Conservation (phyloP, 179 eudicot species). For the Dionaea muscipula region DNA sequence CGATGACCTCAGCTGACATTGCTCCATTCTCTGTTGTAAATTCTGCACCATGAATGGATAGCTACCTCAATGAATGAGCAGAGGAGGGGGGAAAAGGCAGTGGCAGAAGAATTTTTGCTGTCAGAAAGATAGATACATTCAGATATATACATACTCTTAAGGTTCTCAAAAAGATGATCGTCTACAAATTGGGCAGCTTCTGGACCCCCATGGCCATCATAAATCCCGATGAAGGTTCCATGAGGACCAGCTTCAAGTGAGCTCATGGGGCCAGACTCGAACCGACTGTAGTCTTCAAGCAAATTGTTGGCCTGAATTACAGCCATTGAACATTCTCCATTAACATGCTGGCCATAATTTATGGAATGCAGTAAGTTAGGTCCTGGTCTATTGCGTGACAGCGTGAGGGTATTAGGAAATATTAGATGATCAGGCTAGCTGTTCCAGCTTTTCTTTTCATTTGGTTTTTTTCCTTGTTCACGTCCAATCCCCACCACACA, state of each 20-base stretch:
- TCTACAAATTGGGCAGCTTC: constrained; percentile 30
- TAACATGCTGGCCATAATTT: constrained; percentile 27
- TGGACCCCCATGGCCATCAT: constrained; percentile 49
- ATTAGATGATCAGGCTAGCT: no score
- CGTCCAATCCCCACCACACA: no score
- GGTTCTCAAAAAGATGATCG: constrained; percentile 26
- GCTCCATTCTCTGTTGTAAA: constrained; percentile 21
- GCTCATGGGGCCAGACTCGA: constrained; percentile 35
- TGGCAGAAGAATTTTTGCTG: neutral
- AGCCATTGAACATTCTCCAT: constrained; percentile 42
- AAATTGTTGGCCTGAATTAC: constrained; percentile 38
- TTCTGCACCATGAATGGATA: constrained; percentile 21
- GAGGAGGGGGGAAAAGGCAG: neutral
- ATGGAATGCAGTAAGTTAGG: no score
- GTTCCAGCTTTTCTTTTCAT: no score
- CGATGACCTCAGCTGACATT: constrained; percentile 29
- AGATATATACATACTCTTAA: constrained; percentile 27
- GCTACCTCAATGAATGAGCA: neutral
- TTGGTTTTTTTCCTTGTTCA: no score
- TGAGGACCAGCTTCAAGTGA: constrained; percentile 18
- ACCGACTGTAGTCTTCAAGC: constrained; percentile 36
- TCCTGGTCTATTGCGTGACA: no score
- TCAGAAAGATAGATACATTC: neutral
- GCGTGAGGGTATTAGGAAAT: no score
- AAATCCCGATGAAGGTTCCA: constrained; percentile 35